phyloP scores from a whole-genome alignment of 306 rosid genomes.

The Luffa aegyptiaca region DNA sequence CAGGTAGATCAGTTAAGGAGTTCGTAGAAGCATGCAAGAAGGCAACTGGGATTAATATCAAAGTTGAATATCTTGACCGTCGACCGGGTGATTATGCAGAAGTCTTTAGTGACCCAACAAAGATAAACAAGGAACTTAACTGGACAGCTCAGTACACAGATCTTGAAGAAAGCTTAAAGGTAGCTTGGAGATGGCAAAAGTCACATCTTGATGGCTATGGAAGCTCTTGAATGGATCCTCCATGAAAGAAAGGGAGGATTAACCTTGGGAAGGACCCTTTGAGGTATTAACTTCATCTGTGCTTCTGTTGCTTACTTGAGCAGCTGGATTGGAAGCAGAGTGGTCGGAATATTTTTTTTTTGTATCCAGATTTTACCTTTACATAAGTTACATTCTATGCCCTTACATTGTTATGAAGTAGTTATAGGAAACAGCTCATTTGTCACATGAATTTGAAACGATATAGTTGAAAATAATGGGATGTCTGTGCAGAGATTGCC shows the following conservation, averaged over 20 bases:
- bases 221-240: not conserved
- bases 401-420: not conserved
- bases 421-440: constrained; percentile 6
- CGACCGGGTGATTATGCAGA: constrained; percentile 88
- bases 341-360: not conserved
- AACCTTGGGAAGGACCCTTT: not conserved
- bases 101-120: constrained; percentile 83
- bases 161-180: constrained; percentile 53
- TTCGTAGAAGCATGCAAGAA: constrained; percentile 93
- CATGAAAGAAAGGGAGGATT: not conserved
- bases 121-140: constrained; percentile 48
- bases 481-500: constrained; percentile 23
- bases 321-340: not conserved
- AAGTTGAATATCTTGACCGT: constrained; percentile 63
- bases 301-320: constrained; percentile 9
- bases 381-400: not conserved
- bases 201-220: constrained; percentile 61
- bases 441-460: not conserved
- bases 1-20: constrained; percentile 90
- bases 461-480: not conserved
- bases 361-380: not conserved
- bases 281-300: not conserved
- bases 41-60: constrained; percentile 66
- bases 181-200: constrained; percentile 92
- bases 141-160: constrained; percentile 73